Evolutionary conservation across 371 early-diverging fungal genomes (phyloP).

Genomic region (Coemansia sp.): DNA sequence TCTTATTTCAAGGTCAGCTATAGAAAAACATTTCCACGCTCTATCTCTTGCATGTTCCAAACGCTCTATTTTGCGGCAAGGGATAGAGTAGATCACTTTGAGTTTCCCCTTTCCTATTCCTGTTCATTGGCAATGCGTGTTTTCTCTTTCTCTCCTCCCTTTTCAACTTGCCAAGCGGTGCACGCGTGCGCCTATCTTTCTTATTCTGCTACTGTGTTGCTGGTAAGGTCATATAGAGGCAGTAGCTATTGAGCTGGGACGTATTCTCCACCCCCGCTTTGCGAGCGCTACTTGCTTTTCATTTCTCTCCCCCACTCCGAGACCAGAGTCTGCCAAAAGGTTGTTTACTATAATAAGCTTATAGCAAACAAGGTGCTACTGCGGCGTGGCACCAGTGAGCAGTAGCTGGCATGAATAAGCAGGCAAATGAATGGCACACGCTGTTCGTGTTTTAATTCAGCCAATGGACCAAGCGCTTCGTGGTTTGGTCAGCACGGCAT

Average conservation of each 20-base stretch:
- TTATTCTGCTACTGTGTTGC: background rate
- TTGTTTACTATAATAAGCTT: background rate
- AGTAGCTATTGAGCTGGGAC: background rate
- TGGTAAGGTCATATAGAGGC: background rate
- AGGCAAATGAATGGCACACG: background rate
- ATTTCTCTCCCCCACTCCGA: background rate
- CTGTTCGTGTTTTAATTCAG: background rate
- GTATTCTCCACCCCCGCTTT: background rate
- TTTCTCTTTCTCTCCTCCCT: background rate
- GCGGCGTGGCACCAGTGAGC: background rate
- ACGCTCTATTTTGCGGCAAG: constrained; percentile 8
- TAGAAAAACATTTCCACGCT: constrained; percentile 1
- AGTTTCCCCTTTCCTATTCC: background rate
- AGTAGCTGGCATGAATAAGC: background rate
- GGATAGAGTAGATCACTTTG: constrained; percentile 7
- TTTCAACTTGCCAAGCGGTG: background rate
- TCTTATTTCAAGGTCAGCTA: constrained; percentile 9
- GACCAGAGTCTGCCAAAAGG: background rate
- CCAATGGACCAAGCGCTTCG: background rate
- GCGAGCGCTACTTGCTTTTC: background rate
- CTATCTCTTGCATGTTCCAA: background rate
- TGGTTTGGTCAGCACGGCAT: constrained; percentile 12
- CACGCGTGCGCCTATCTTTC: background rate
- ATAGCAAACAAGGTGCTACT: background rate
- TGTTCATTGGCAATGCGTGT: background rate